Conservation (phyloP, 163 green algal genomes). For the Scenedesmus sp. region DNA sequence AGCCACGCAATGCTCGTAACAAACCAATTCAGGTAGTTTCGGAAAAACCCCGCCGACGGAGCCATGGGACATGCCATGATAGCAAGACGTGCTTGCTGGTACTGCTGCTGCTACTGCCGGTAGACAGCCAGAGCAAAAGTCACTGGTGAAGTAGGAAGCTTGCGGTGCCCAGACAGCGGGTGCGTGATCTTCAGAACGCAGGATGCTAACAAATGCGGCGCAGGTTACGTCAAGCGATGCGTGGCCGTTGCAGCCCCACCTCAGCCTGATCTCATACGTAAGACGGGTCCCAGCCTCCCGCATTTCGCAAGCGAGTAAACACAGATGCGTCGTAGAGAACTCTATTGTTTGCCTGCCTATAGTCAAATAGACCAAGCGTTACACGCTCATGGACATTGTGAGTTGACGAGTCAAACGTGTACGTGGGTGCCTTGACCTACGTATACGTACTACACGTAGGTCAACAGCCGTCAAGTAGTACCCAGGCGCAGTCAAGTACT, state of each 20-base stretch:
- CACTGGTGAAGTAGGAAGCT: too few species aligned
- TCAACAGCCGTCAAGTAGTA: too few species aligned
- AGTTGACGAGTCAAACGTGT: too few species aligned
- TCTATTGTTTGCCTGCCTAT: too few species aligned
- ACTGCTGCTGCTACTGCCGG: background rate
- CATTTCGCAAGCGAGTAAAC: background rate
- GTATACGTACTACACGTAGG: too few species aligned
- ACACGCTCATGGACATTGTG: too few species aligned
- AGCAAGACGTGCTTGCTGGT: background rate
- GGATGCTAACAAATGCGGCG: background rate
- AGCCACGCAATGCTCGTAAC: constrained; percentile 12
- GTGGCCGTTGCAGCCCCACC: background rate
- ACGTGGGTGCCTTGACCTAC: too few species aligned
- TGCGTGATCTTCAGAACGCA: background rate
- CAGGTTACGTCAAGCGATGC: background rate
- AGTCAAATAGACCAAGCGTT: too few species aligned
- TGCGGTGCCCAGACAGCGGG: background rate
- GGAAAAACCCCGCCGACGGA: background rate
- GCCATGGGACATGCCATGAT: constrained; percentile 6
- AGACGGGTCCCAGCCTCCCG: background rate
- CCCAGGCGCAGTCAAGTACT: too few species aligned
- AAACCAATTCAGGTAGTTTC: background rate
- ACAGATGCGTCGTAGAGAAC: too few species aligned
- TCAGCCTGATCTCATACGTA: constrained; percentile 2
- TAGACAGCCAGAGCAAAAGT: too few species aligned